Percentiles rank a stretch among this genome's conserved stretches.
Conservation (phyloP, 371 early-diverging fungal genomes). For the Nematocida sp. region DNA sequence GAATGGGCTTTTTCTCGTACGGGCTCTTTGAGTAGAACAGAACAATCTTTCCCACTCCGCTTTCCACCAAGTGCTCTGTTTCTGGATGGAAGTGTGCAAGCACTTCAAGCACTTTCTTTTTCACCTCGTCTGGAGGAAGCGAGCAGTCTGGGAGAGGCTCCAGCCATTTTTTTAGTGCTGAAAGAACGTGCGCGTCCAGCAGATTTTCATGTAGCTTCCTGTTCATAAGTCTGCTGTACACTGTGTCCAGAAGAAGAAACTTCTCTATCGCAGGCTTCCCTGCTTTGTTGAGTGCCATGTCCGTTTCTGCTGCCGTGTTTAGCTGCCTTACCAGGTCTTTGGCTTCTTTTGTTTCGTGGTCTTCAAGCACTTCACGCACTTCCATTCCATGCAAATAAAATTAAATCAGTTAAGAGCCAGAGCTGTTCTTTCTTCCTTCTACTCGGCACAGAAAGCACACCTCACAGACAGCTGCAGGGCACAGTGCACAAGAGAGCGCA, state of each 20-base stretch:
- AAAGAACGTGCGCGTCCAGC: conserved; percentile 76
- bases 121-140: conserved; percentile 81
- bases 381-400: too few relatives aligned
- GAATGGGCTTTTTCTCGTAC: conserved; percentile 70
- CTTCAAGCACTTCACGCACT: conserved; percentile 72
- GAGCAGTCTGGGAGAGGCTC: conserved; percentile 87
- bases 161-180: conserved; percentile 79
- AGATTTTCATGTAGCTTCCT: conserved; percentile 59
- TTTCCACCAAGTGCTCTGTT: conserved; percentile 76
- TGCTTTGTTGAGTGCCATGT: conserved; percentile 26
- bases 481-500: too few relatives aligned
- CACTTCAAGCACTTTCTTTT: conserved; percentile 71
- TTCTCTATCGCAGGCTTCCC: conserved; percentile 66
- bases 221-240: conserved; percentile 70
- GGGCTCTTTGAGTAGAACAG: conserved; percentile 82
- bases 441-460: too few relatives aligned
- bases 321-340: conserved; percentile 24
- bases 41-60: conserved; percentile 80
- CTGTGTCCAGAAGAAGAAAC: conserved; percentile 71
- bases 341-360: conserved; percentile 50
- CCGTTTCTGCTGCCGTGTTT: conserved; percentile 4
- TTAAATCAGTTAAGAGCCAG: too few relatives aligned
- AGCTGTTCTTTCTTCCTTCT: too few relatives aligned
- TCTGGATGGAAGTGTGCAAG: conserved; percentile 73
- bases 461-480: too few relatives aligned